A percentile compares a stretch with the other conserved stretches of the same genome.
Conservation (phyloP, 352 stramenopile species). For the Phytophthora palmivora region DNA sequence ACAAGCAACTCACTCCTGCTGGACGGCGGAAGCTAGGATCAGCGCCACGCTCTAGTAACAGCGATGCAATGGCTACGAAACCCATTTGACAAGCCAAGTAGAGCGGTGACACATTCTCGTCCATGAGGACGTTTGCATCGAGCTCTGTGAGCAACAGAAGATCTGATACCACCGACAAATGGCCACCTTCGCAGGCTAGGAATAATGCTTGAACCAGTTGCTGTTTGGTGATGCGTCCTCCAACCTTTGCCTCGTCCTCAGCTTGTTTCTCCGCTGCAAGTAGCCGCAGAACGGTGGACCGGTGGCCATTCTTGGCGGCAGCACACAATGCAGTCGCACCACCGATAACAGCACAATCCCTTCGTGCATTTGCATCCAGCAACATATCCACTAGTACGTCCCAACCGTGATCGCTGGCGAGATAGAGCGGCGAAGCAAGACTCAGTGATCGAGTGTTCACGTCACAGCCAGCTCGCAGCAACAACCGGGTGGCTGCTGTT, state of each 20-base stretch:
- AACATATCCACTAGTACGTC: constrained; percentile 73
- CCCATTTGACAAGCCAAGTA: constrained; percentile 90
- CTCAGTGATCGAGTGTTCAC: constrained; percentile 70
- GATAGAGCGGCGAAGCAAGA: constrained; percentile 79
- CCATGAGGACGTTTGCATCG: constrained; percentile 78
- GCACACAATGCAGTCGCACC: constrained; percentile 77
- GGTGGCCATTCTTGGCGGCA: constrained; percentile 81
- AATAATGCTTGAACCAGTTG: constrained; percentile 75
- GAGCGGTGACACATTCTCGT: constrained; percentile 79
- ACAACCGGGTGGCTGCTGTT: constrained; percentile 43
- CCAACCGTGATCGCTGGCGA: constrained; percentile 79
- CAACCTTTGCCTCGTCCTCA: constrained; percentile 11
- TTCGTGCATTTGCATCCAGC: constrained; percentile 50
- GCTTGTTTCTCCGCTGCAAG: constrained; percentile 47
- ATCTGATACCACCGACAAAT: constrained; percentile 70
- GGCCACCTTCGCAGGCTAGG: constrained; percentile 78
- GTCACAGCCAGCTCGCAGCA: constrained; percentile 58
- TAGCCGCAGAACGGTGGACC: constrained; percentile 56
- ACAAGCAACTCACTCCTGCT: constrained; percentile 74
- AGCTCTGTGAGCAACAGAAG: constrained; percentile 61
- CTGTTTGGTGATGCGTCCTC: constrained; percentile 18
- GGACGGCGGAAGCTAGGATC: constrained; percentile 73
- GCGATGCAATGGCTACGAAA: constrained; percentile 61
- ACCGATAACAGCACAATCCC: constrained; percentile 50
- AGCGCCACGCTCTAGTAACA: constrained; percentile 64